phyloP scores from a whole-genome alignment of 1,284 basidiomycete genomes.

The Ganoderma resinaceum region DNA sequence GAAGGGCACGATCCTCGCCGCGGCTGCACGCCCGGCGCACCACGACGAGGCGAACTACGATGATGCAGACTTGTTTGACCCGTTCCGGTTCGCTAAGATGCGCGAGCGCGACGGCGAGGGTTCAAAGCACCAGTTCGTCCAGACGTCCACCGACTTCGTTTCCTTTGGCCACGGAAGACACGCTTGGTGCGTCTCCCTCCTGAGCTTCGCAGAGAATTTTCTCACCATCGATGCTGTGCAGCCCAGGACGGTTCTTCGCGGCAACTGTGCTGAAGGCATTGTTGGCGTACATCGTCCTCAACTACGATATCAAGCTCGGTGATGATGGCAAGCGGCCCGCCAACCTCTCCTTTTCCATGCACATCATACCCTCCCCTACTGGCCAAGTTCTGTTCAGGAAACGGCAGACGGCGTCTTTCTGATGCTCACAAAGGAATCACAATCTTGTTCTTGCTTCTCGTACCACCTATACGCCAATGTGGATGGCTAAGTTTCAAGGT shows the following conservation, averaged over 20 bases:
- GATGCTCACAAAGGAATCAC: background rate
- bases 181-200: constrained; percentile 26
- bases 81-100: constrained; percentile 54
- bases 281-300: constrained; percentile 50
- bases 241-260: constrained; percentile 55
- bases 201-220: background rate
- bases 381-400: constrained; percentile 20
- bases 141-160: constrained; percentile 38
- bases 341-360: background rate
- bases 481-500: no score
- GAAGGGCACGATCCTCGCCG: constrained; percentile 47
- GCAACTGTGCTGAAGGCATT: constrained; percentile 53
- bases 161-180: constrained; percentile 38
- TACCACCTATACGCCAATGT: no score
- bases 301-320: constrained; percentile 45
- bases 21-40: constrained; percentile 49
- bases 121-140: constrained; percentile 40
- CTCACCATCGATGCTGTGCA: constrained; percentile 6
- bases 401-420: constrained; percentile 1
- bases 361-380: background rate
- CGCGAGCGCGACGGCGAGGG: constrained; percentile 36
- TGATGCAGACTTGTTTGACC: constrained; percentile 48
- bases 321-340: constrained; percentile 12
- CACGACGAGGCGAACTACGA: constrained; percentile 48
- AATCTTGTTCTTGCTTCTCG: no score